phyloP scores from a whole-genome alignment of 2,329 filamentous ascomycete genomes.

The Colletotrichum kahawae region DNA sequence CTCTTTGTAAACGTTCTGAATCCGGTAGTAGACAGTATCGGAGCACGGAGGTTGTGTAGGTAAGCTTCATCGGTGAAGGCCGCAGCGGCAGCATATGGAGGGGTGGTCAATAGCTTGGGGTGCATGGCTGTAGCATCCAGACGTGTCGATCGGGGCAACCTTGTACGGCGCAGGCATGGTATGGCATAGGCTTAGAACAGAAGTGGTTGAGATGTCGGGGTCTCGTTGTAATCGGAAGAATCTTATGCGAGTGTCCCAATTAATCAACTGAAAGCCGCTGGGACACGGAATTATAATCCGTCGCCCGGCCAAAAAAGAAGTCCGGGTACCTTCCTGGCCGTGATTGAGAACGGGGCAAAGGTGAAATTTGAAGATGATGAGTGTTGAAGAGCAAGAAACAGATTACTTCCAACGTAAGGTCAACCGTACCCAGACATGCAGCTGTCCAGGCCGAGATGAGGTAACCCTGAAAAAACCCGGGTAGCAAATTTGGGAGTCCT shows the following conservation, averaged over 20 bases:
- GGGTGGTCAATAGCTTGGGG: not conserved
- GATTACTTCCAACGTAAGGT: not conserved
- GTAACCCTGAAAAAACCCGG: not conserved
- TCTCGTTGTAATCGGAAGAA: not conserved
- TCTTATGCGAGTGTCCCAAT: not conserved
- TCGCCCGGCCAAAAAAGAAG: not conserved
- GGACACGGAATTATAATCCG: not conserved
- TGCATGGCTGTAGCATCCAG: constrained; percentile 1
- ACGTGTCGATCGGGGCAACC: not conserved
- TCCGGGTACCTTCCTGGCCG: not conserved
- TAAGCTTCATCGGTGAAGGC: not conserved
- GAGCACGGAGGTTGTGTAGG: not conserved
- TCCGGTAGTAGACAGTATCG: not conserved
- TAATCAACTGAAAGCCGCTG: not conserved
- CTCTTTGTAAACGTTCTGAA: not conserved
- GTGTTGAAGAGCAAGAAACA: not conserved
- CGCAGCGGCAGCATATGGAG: not conserved
- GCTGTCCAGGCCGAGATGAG: not conserved
- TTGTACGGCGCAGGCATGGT: not conserved
- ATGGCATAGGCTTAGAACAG: not conserved
- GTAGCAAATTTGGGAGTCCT: not conserved
- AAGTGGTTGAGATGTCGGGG: not conserved
- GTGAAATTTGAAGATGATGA: not conserved
- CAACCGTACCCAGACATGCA: not conserved
- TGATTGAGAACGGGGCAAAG: not conserved